A percentile compares a stretch with the other conserved stretches of the same genome.
phyloP scores from a whole-genome alignment of 1,284 basidiomycete species.

The Ustilago xerochloae region DNA sequence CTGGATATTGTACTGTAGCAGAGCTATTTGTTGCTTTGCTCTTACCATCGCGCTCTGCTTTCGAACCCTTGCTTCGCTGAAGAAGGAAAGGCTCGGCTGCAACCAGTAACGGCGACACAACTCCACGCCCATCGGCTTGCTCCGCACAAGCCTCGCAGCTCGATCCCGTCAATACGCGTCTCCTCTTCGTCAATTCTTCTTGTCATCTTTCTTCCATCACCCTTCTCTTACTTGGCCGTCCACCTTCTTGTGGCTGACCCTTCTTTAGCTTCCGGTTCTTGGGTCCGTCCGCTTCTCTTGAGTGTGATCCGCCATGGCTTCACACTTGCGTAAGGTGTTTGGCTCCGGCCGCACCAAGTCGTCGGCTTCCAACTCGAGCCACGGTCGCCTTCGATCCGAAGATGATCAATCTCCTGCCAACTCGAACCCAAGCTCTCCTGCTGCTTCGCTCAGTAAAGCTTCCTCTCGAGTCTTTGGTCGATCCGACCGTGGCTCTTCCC shows the following conservation, averaged over 20 bases:
- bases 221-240: too few species aligned
- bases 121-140: slow-evolving; percentile 10
- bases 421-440: slow-evolving; percentile 34
- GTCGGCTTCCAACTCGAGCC: slow-evolving; percentile 28
- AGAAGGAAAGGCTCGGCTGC: neutral
- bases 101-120: neutral
- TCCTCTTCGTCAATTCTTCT: neutral
- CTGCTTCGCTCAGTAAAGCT: slow-evolving; percentile 31
- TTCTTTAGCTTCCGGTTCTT: neutral
- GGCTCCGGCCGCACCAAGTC: slow-evolving; percentile 52
- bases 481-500: slow-evolving; percentile 34
- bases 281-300: neutral
- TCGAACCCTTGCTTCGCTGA: slow-evolving; percentile 3
- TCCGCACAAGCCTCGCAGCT: neutral
- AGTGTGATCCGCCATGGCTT: slow-evolving; percentile 46
- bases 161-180: neutral
- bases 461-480: slow-evolving; percentile 36
- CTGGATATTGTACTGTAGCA: neutral
- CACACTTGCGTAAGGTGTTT: slow-evolving; percentile 50
- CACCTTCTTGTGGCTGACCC: slow-evolving; percentile 18
- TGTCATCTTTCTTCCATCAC: slow-evolving; percentile 38
- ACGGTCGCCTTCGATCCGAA: slow-evolving; percentile 32
- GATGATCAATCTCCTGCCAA: slow-evolving; percentile 24
- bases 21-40: neutral
- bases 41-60: slow-evolving; percentile 24